Conservation (phyloP, 2,329 filamentous ascomycete species). For the Fusarium sp. region DNA sequence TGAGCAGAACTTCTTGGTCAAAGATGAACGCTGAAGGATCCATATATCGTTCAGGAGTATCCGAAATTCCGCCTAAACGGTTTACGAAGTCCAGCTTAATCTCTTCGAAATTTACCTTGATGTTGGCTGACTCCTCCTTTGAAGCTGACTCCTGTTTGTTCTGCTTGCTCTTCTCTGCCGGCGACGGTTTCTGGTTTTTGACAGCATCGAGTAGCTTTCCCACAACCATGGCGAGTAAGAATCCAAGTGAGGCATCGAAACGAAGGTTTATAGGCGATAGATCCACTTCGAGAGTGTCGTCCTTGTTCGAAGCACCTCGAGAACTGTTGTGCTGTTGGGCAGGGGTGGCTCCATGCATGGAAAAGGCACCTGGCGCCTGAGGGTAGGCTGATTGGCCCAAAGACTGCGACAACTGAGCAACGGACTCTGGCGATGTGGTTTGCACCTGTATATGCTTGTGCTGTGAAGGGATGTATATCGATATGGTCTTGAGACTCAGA, state of each 20-base stretch:
- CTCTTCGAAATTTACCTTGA: constrained; percentile 61
- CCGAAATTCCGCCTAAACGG: constrained; percentile 63
- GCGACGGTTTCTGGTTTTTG: constrained; percentile 44
- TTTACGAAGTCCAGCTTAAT: constrained; percentile 68
- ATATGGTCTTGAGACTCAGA: constrained; percentile 62
- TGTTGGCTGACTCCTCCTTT: constrained; percentile 48
- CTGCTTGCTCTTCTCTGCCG: constrained; percentile 19
- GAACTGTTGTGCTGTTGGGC: constrained; percentile 11
- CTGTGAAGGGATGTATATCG: constrained; percentile 65
- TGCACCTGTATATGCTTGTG: constrained; percentile 59
- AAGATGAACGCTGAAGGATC: constrained; percentile 56
- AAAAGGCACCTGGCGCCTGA: constrained; percentile 72
- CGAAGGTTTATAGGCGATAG: constrained; percentile 64
- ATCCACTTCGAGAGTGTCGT: constrained; percentile 59
- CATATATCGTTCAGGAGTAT: constrained; percentile 60
- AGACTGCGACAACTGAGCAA: constrained; percentile 47
- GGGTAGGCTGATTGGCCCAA: constrained; percentile 58
- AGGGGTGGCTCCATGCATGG: constrained; percentile 53
- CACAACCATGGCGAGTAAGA: constrained; percentile 64
- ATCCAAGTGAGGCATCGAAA: constrained; percentile 69
- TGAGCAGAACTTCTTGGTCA: constrained; percentile 64
- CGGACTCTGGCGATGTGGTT: constrained; percentile 45
- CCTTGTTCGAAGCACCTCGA: constrained; percentile 4
- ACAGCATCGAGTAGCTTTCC: constrained; percentile 62
- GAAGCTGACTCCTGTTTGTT: constrained; percentile 23